Base-by-base conservation (phyloP, 768 basidiomycete species). In the Suillus cothurnatus region DNA sequence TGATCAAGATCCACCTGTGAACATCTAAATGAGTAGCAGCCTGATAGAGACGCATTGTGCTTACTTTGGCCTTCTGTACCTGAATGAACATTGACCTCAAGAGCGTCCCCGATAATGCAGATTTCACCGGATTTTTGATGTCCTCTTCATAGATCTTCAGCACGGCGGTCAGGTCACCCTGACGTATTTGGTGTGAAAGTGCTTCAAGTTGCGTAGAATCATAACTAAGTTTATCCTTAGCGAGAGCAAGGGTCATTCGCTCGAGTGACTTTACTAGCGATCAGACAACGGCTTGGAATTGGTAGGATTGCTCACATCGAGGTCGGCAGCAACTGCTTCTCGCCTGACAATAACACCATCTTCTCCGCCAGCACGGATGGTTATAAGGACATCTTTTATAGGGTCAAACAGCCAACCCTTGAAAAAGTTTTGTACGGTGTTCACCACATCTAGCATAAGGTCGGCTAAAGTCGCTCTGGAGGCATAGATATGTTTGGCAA, bases 21-120 rank as follows among this genome's bases (percentile, higher is more conserved):
- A 59, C 11, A 43, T 26, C 61, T 63, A 64, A 61, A 39, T 52
- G 36, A 56, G 34, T 2, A 31, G 64, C 12, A 23, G 63, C 49
- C 41, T 38, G 36, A 36, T 26, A 11, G 14, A 23, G 17, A 36
- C 26, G 43, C 17, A 8, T 21, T 32, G 14, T 38, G 65, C 72
- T 5, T 26, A 91, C 95, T 82, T 98, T 99, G 64, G 95, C 91
- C 75, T 98, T 99, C 70, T 99, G 97, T 0, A 98, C 85, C 72
- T 98, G 97, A 36, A 99, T 90, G 68, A 99, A 89, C 56, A 95
- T 78, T 1, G 93, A 88, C 34, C 97, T 85, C 21, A 98, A 80
- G 9, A 99, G 81, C 17, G 89, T 91, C 4, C 97, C 97, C 7
- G 84, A 79, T 5, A 98, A 66, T 6, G 89, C 93, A 23, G 92